Base-by-base conservation (phyloP, 495 filamentous ascomycete genomes). In the Podospora didyma region DNA sequence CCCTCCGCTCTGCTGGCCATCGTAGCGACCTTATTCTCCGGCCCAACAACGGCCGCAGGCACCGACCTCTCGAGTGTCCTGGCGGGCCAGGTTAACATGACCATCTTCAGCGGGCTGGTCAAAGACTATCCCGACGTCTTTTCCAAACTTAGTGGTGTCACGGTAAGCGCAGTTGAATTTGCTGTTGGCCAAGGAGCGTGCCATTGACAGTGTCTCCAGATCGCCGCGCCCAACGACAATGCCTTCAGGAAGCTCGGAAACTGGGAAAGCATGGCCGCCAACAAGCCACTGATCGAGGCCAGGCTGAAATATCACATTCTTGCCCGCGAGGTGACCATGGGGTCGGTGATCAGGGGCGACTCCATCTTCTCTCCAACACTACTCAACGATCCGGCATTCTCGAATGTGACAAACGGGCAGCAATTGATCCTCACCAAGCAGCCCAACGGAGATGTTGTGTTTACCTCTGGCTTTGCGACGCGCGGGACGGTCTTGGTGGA, bases 311-410 rank as follows among this genome's bases (percentile, higher is more conserved):
- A 70, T 58, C 62, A 64, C 46, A 57, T 70, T 49, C 41, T 68
- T 20, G 31, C 28, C 14, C n/a, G 45, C 7, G 4, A 7, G 12
- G 23, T 66, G 31, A 16, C 44, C 14, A 61, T 58, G 58, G 35
- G 28, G 16, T 48, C 54, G 19, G 57, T 70, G 17, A n/a, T 21
- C n/a, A 57, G 50, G 53, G 68, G 68, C 45, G 61, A 64, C 44
- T 64, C 63, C 0, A 35, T 61, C 7, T 84, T 84, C 62, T 56
- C 78, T 5, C 72, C 75, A 7, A 85, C 82, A 3, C 61, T 75
- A 26, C 67, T 86, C 51, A 53, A 23, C 17, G 58, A 60, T 39
- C 45, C 53, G 14, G 47, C 37, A 0, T 63, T 53, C 50, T 31
- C 61, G 37, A 69, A 52, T 19, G 59, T 71, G 9, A 64, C 59